Percentiles rank a stretch among this genome's conserved stretches.
Evolutionary conservation across 805 yeast species (phyloP).

Genomic region (Candida corydali): DNA sequence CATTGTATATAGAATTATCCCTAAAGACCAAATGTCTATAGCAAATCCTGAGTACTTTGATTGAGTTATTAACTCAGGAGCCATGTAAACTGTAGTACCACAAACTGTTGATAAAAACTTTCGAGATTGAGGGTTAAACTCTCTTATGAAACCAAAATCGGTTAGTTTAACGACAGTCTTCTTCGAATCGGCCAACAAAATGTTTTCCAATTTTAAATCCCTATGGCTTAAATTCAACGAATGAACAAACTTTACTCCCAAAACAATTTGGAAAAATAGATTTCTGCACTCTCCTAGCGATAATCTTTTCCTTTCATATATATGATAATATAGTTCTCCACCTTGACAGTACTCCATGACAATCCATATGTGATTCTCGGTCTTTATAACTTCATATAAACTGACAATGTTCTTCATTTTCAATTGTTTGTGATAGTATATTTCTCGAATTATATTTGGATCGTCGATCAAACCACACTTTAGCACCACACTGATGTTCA

Average conservation of each 20-base stretch:
- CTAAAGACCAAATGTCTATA: constrained; percentile 89
- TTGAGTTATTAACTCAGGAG: constrained; percentile 78
- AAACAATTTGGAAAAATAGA: constrained; percentile 61
- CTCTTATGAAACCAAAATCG: constrained; percentile 94
- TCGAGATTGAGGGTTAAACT: constrained; percentile 43
- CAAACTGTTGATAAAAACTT: constrained; percentile 74
- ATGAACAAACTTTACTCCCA: constrained; percentile 72
- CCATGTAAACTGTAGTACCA: constrained; percentile 95
- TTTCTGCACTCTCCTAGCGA: constrained; percentile 46
- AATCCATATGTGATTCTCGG: constrained; percentile 79
- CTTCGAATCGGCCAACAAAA: constrained; percentile 50
- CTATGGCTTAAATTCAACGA: constrained; percentile 75
- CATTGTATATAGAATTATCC: constrained; percentile 82
- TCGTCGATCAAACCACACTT: constrained; percentile 76
- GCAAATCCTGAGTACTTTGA: constrained; percentile 74
- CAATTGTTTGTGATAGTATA: constrained; percentile 81
- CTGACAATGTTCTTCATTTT: constrained; percentile 79
- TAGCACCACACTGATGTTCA: constrained; percentile 72
- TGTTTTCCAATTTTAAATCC: constrained; percentile 80
- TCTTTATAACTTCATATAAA: constrained; percentile 79
- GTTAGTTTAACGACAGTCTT: constrained; percentile 67
- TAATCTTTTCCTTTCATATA: constrained; percentile 49
- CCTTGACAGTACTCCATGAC: constrained; percentile 88
- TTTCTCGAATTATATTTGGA: constrained; percentile 86
- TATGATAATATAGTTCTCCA: constrained; percentile 66